Percentiles rank a stretch among this genome's conserved stretches.
phyloP scores from a whole-genome alignment of 1,284 basidiomycete genomes.

The Takashimella koratensis region DNA sequence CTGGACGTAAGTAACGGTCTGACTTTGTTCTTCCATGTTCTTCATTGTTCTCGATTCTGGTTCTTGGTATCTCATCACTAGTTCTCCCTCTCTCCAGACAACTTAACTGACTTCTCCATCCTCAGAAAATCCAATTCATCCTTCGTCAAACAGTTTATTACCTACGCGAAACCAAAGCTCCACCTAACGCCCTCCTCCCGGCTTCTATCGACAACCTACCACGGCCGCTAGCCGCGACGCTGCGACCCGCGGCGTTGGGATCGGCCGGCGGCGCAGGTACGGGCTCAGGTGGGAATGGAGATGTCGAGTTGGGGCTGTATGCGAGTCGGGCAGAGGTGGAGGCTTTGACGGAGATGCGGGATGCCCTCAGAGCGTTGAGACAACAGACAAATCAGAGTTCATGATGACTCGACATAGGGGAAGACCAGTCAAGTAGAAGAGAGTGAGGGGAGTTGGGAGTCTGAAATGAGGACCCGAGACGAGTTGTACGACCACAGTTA shows the following conservation, averaged over 20 bases:
- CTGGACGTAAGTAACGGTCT: constrained; percentile 39
- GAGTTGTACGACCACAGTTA: too few species aligned
- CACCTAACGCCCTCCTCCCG: constrained; percentile 30
- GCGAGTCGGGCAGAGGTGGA: constrained; percentile 34
- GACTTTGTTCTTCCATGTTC: too few species aligned
- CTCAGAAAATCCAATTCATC: constrained; percentile 45
- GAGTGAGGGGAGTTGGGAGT: background rate
- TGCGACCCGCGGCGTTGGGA: constrained; percentile 4
- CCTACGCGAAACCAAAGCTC: constrained; percentile 35
- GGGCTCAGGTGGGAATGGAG: constrained; percentile 3
- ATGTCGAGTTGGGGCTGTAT: constrained; percentile 38
- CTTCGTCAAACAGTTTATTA: constrained; percentile 44
- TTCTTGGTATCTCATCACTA: background rate
- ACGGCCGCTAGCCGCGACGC: constrained; percentile 16
- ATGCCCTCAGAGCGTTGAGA: constrained; percentile 16
- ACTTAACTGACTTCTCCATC: background rate
- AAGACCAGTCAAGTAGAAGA: background rate
- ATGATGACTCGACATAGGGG: too few species aligned
- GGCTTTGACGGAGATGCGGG: constrained; percentile 30
- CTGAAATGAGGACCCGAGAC: background rate
- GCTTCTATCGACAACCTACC: constrained; percentile 30
- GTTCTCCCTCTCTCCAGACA: background rate
- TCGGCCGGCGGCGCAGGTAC: background rate
- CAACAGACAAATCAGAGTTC: background rate
- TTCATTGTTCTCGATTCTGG: background rate